A percentile compares a stretch with the other conserved stretches of the same genome.
phyloP scores from a whole-genome alignment of 1,284 basidiomycete genomes.

The Heliocybe sulcata region DNA sequence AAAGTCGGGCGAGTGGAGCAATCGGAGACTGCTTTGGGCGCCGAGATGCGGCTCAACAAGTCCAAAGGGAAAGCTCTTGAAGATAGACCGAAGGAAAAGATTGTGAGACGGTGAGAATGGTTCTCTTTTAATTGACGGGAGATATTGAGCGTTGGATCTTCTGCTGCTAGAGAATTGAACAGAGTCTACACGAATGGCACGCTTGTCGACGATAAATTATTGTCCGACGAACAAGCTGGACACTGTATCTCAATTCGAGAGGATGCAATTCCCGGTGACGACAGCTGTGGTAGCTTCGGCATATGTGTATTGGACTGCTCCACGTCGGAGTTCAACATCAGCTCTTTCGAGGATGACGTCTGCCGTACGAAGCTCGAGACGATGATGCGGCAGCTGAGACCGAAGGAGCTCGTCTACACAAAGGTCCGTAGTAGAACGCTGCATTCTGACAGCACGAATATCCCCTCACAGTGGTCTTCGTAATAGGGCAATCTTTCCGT shows the following conservation, averaged over 20 bases:
- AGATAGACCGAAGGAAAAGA: slow-evolving; percentile 45
- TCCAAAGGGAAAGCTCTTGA: slow-evolving; percentile 51
- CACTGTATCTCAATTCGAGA: slow-evolving; percentile 93
- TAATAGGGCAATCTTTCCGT: slow-evolving; percentile 77
- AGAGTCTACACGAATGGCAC: slow-evolving; percentile 98
- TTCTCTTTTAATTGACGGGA: neutral
- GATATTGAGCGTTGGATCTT: neutral
- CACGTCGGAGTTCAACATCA: slow-evolving; percentile 93
- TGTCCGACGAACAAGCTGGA: slow-evolving; percentile 91
- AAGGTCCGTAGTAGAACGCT: too few species aligned
- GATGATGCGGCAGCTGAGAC: slow-evolving; percentile 84
- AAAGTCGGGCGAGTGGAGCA: slow-evolving; percentile 98
- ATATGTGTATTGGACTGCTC: slow-evolving; percentile 94
- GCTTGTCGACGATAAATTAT: slow-evolving; percentile 84
- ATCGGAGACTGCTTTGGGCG: slow-evolving; percentile 86
- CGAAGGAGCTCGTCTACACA: slow-evolving; percentile 90
- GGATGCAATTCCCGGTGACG: slow-evolving; percentile 31
- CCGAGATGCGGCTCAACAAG: slow-evolving; percentile 74
- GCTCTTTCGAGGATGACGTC: slow-evolving; percentile 87
- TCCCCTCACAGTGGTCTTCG: too few species aligned
- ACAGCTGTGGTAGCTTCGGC: slow-evolving; percentile 65
- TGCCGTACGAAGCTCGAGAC: slow-evolving; percentile 93
- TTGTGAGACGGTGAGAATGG: slow-evolving; percentile 61
- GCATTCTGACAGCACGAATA: too few species aligned
- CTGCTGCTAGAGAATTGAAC: slow-evolving; percentile 67